Evolutionary conservation across 768 basidiomycete genomes (phyloP).

Genomic region (Tricholoma matsutake): DNA sequence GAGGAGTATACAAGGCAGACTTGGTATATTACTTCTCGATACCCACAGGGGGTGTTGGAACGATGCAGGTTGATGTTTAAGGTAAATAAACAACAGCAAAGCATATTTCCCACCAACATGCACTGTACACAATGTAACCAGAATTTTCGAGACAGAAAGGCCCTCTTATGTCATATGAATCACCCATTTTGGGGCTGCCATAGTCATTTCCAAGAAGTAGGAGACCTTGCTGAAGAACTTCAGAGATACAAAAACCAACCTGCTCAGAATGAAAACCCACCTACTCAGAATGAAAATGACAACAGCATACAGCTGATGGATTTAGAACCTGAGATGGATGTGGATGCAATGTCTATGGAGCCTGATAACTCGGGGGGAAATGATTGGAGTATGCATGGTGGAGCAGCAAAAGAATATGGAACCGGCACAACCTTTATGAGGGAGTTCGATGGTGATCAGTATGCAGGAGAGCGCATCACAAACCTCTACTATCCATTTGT

Average conservation of each 20-base stretch:
- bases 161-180: not conserved
- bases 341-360: not conserved
- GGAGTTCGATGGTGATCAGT: constrained; percentile 21
- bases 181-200: not conserved
- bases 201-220: not conserved
- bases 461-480: constrained; percentile 14
- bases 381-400: not conserved
- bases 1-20: not conserved
- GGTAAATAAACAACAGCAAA: not conserved
- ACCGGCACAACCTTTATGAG: constrained; percentile 21
- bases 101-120: not conserved
- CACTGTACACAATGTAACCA: not conserved
- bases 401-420: not conserved
- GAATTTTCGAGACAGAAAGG: not conserved
- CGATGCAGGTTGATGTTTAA: not conserved
- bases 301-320: too few species aligned
- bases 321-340: too few species aligned
- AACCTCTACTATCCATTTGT: too few species aligned
- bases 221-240: not conserved
- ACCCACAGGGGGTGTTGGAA: not conserved
- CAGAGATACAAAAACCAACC: not conserved
- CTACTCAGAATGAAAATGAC: too few species aligned
- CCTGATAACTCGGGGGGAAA: not conserved
- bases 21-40: not conserved
- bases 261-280: not conserved